These are phyloP conservation scores for Fusarium acutatum DNA, from an alignment of 2,329 filamentous ascomycete genomes.

Conservation along the genomic window DNA sequence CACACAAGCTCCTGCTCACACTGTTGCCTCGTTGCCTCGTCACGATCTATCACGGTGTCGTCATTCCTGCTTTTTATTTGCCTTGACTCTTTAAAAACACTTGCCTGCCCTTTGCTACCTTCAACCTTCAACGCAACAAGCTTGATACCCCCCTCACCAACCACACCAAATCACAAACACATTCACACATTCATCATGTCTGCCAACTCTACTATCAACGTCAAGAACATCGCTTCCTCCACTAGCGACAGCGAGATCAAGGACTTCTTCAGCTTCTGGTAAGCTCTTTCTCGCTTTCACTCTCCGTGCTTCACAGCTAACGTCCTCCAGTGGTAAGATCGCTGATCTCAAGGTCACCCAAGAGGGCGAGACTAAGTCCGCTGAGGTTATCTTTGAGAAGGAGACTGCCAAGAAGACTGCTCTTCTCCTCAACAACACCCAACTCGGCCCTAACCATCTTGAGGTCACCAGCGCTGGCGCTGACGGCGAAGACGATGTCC, in stretches of 20 bases:
- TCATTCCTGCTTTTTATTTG: constrained; percentile 24
- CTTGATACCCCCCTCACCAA: constrained; percentile 26
- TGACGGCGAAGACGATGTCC: constrained; percentile 69
- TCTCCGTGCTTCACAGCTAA: constrained; percentile 23
- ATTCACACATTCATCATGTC: constrained; percentile 56
- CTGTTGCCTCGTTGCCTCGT: constrained; percentile 28
- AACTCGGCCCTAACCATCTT: constrained; percentile 88
- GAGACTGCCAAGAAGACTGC: constrained; percentile 96
- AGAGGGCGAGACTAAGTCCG: constrained; percentile 75
- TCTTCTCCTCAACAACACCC: constrained; percentile 94
- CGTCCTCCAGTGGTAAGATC: constrained; percentile 81
- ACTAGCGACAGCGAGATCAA: constrained; percentile 91
- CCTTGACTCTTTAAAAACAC: constrained; percentile 23
- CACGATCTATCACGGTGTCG: constrained; percentile 32
- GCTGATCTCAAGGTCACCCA: constrained; percentile 79
- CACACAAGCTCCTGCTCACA: constrained; percentile 14
- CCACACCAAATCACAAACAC: constrained; percentile 2
- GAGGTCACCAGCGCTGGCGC: constrained; percentile 73
- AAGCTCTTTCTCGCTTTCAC: constrained; percentile 44
- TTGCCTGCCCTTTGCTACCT: not conserved
- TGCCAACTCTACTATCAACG: constrained; percentile 74
- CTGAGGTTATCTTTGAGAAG: constrained; percentile 96
- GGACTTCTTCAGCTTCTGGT: constrained; percentile 98
- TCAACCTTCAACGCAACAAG: constrained; percentile 3
- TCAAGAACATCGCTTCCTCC: constrained; percentile 84